Evolutionary conservation across 495 filamentous ascomycete genomes (phyloP).

Genomic region (Penicillium odoratum): DNA sequence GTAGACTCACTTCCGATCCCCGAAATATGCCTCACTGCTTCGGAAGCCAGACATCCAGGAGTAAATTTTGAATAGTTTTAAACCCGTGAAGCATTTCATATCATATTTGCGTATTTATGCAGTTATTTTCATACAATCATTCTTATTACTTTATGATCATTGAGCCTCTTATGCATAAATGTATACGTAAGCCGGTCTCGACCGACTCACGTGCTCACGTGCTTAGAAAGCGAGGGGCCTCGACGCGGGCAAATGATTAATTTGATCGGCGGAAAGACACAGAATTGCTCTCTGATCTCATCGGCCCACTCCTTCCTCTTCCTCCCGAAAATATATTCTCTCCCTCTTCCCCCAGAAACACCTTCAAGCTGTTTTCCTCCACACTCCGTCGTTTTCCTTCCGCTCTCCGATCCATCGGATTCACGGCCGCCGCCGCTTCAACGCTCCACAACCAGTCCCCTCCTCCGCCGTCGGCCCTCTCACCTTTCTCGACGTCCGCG

Average conservation of each 20-base stretch:
- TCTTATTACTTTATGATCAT: too few species aligned
- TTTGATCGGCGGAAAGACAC: constrained; percentile 15
- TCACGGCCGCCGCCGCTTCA: constrained; percentile 65
- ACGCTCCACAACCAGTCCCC: constrained; percentile 59
- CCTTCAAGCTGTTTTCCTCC: constrained; percentile 84
- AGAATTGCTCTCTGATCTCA: constrained; percentile 21
- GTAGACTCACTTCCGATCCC: neutral
- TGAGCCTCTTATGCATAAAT: too few species aligned
- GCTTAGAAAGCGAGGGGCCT: constrained; percentile 35
- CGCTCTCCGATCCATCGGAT: constrained; percentile 60
- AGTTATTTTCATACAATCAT: too few species aligned
- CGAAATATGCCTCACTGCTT: neutral
- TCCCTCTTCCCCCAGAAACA: constrained; percentile 13
- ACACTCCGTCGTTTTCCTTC: constrained; percentile 64
- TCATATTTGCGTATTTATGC: too few species aligned
- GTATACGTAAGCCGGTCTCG: constrained; percentile 18
- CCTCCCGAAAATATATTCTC: constrained; percentile 23
- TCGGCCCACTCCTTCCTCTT: constrained; percentile 16
- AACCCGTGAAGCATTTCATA: neutral
- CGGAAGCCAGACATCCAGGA: neutral
- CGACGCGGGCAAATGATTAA: constrained; percentile 30
- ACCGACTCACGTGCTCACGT: constrained; percentile 23
- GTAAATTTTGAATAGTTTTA: neutral
- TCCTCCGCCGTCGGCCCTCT: constrained; percentile 38
- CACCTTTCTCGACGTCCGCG: constrained; percentile 42